Evolutionary conservation across 192 early-diverging fungal genomes (phyloP), one percentile per base, ranked within the genome.

Genomic region (Coemansia sp.): DNA sequence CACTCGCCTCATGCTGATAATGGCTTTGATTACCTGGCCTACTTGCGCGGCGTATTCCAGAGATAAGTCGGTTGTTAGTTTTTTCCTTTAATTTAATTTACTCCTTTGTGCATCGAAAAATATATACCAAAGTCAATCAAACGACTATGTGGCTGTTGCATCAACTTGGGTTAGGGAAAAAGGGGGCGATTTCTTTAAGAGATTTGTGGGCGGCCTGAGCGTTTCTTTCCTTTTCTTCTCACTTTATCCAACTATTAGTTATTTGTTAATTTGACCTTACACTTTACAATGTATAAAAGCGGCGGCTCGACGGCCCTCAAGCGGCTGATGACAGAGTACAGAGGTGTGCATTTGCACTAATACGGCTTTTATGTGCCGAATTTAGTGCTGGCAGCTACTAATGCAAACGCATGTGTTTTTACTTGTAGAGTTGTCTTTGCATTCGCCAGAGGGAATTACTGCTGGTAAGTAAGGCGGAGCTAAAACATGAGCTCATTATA

Each of bases 301-400:
- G 77, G 81, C 62, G 89, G 90, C 60, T 87, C 91, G 15, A 91
- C 94, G 27, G 93, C 94, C 38, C 75, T 95, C 41, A 94, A 93
- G 84, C 87, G 95, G 63, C 84, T 97, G 53, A 94, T 95, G 93
- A 94, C 89, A 11, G 95, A 97, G 75, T 97, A 97, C 81, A 89
- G 85, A 85, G 93, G 92, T 92, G 67, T 37, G 63, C 8, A 38
- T 61, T 38, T 19, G 59, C 59, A 38, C n/a, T 38, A 38, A 34
- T 19, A 23, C 2, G 21, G 21, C 23, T 14, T n/a, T 6, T 15
- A 39, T 63, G 34, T 59, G 7, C 14, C 14, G 34, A 38, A 38
- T 61, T 36, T 5, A 31, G 37, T 3, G 32, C 29, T 31, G 14
- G 17, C 17, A 19, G 59, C 15, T 61, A 39, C 59, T 61, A 61